phyloP scores from a whole-genome alignment of 345 rosid genomes.

The Gossypium turneri region DNA sequence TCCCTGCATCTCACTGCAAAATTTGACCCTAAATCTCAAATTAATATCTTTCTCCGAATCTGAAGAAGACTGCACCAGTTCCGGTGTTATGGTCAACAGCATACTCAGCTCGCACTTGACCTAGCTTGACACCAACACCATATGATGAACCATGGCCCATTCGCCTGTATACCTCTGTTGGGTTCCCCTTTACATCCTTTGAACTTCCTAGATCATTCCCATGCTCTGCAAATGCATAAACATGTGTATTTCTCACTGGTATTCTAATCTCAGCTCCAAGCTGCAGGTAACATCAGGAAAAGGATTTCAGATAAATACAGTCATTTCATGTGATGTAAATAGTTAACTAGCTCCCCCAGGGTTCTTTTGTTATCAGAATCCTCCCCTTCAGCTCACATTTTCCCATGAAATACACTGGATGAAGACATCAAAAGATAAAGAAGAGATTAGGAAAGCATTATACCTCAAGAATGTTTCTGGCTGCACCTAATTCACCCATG shows the following conservation, averaged over 20 bases:
- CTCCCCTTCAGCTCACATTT: not conserved
- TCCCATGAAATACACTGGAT: not conserved
- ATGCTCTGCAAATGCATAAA: constrained; percentile 89
- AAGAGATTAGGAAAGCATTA: constrained; percentile 7
- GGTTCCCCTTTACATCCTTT: constrained; percentile 95
- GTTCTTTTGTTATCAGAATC: not conserved
- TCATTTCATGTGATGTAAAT: not conserved
- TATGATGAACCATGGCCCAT: constrained; percentile 92
- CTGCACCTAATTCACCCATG: constrained; percentile 98
- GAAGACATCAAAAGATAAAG: not conserved
- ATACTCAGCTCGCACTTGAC: constrained; percentile 88
- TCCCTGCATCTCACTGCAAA: constrained; percentile 4
- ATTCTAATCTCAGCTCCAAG: constrained; percentile 89
- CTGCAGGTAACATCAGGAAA: constrained; percentile 33
- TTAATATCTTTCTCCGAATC: constrained; percentile 92
- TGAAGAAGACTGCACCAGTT: constrained; percentile 81
- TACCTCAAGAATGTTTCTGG: constrained; percentile 87
- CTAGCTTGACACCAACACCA: constrained; percentile 83
- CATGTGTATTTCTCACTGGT: constrained; percentile 80
- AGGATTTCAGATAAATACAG: constrained; percentile 4
- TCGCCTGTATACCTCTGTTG: constrained; percentile 89
- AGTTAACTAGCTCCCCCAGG: not conserved
- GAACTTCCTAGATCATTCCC: constrained; percentile 95
- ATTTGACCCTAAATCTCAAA: constrained; percentile 9
- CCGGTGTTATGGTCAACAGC: constrained; percentile 94